phyloP scores from a whole-genome alignment of 345 rosid genomes.

The Linum usitatissimum region DNA sequence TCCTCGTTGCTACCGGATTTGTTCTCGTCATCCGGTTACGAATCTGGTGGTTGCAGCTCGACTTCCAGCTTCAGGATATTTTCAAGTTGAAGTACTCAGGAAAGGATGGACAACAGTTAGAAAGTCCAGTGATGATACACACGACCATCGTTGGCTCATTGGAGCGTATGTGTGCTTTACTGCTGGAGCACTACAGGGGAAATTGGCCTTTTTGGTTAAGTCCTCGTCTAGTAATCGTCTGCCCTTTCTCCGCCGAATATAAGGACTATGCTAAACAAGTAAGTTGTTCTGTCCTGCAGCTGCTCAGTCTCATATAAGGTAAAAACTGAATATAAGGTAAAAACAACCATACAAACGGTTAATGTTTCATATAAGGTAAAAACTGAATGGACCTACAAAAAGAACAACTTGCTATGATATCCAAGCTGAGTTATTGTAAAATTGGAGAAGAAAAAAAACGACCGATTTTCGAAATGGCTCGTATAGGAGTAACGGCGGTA shows the following conservation, averaged over 20 bases:
- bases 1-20: no score
- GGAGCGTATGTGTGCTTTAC: conserved; percentile 89
- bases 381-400: no score
- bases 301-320: no score
- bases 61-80: conserved; percentile 80
- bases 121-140: conserved; percentile 86
- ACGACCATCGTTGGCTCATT: conserved; percentile 91
- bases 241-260: conserved; percentile 93
- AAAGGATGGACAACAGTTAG: conserved; percentile 73
- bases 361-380: no score
- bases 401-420: no score
- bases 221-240: conserved; percentile 96
- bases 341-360: no score
- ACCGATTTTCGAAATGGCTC: conserved; percentile 16
- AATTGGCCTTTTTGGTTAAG: conserved; percentile 99
- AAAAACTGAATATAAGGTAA: no score
- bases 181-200: conserved; percentile 91
- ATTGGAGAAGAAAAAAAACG: conserved; percentile 11
- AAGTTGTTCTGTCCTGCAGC: conserved; percentile 7
- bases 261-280: conserved; percentile 61
- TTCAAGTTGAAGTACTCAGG: conserved; percentile 73
- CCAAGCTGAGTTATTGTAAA: no score
- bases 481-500: conserved; percentile 10
- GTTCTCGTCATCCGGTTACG: conserved; percentile 1
- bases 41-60: conserved; percentile 52